Evolutionary conservation across 495 filamentous ascomycete species (phyloP), one percentile per base, ranked within the genome.

Genomic region (Penicillium coprophilum): DNA sequence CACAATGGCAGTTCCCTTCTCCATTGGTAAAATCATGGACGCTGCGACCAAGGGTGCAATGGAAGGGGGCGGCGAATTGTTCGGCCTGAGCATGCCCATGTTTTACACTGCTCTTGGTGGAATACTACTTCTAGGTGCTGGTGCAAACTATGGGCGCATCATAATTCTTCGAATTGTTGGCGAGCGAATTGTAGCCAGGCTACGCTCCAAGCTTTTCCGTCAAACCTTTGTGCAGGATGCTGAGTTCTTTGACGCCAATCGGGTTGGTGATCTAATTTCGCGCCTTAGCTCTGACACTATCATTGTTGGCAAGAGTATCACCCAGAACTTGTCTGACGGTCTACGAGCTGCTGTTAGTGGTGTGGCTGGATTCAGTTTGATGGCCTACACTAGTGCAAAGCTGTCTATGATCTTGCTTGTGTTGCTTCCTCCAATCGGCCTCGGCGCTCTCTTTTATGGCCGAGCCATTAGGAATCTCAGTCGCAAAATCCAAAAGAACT

Each of bases 201-300:
- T 97, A 56, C 85, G 94, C 39, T 93, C 92, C 10, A 87, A 89
- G 70, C 85, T 98, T 20, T 98, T 94, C 76, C 82, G 90, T 50
- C 83, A 87, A 63, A 97, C 94, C 0, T 94, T 95, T 57, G 76
- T 91, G 20, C 94, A 98, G 66, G 91, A 98, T 70, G 95, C 95
- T 55, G 94, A 98, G 67, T 98, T 98, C 77, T 98, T 97, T 68
- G 94, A 98, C 68, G 94, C 94, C 36, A 98, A 98, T 74, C 82
- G 95, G 19, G 91, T 96, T 36, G 94, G 94, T 60, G 94, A 98
- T 67, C 74, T 98, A 61, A 96, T 97, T 63, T 97, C 93, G 46
- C 85, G 94, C 13, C 85, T 98, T 20, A 90, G 92, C 63, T 96
- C 92, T 9, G 94, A 98, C 67, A 97, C 94, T 1, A 88, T 97